Evolutionary conservation across 306 rosid genomes (phyloP).

Genomic region (Sophora flavescens): DNA sequence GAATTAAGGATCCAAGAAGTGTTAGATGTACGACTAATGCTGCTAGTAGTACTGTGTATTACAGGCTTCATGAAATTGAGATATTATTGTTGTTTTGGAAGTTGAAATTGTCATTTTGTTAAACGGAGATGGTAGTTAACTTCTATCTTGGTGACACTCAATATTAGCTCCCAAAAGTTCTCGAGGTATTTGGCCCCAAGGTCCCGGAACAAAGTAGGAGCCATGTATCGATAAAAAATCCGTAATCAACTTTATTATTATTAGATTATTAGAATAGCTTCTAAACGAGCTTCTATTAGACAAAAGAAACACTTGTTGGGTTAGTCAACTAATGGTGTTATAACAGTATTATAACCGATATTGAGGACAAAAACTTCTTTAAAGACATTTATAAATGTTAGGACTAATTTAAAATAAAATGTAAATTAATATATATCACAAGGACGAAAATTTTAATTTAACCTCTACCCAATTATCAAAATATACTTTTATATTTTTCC

Average conservation of each 20-base stretch:
- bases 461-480: too few relatives aligned
- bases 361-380: too few relatives aligned
- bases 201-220: neutral
- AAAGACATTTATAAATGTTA: too few relatives aligned
- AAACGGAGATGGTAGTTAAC: slow-evolving; percentile 11
- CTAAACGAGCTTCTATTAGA: too few relatives aligned
- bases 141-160: neutral
- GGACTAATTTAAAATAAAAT: too few relatives aligned
- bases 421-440: too few relatives aligned
- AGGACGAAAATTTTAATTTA: too few relatives aligned
- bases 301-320: too few relatives aligned
- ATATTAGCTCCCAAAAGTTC: neutral
- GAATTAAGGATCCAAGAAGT: slow-evolving; percentile 30
- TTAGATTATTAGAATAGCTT: too few relatives aligned
- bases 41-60: slow-evolving; percentile 41
- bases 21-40: slow-evolving; percentile 49
- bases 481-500: too few relatives aligned
- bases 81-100: slow-evolving; percentile 27
- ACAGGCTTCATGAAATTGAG: slow-evolving; percentile 33
- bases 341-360: too few relatives aligned
- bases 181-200: neutral
- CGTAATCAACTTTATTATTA: neutral
- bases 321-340: too few relatives aligned
- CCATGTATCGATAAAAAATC: neutral
- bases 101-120: slow-evolving; percentile 38